phyloP scores from a whole-genome alignment of 2,329 filamentous ascomycete species.

The Penicillium olsonii region DNA sequence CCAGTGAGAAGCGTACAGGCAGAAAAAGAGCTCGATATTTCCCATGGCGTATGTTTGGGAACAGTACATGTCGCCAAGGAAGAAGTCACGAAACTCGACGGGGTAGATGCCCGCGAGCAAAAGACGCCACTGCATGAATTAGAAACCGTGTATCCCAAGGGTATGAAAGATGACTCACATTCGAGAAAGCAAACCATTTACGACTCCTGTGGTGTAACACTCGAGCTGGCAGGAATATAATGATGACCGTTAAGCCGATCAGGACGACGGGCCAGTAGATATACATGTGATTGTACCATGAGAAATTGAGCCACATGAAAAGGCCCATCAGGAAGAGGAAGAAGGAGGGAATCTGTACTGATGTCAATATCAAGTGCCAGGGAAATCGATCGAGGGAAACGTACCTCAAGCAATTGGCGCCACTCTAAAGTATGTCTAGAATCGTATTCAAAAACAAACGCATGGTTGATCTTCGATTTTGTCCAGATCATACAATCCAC shows the following conservation, averaged over 20 bases:
- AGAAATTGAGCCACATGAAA: constrained; percentile 88
- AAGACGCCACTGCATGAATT: constrained; percentile 69
- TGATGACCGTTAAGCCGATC: constrained; percentile 64
- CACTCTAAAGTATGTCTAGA: constrained; percentile 83
- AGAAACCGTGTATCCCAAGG: constrained; percentile 8
- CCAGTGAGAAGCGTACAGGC: constrained; percentile 83
- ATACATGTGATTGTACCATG: constrained; percentile 68
- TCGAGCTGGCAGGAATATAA: constrained; percentile 75
- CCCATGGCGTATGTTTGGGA: constrained; percentile 88
- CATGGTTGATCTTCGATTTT: constrained; percentile 85
- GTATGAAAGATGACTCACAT: constrained; percentile 58
- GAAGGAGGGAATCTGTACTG: constrained; percentile 70
- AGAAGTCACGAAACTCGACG: constrained; percentile 97
- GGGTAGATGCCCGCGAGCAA: constrained; percentile 83
- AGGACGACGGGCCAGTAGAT: constrained; percentile 85
- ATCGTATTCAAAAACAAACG: constrained; percentile 96
- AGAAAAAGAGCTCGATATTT: constrained; percentile 92
- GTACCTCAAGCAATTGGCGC: constrained; percentile 76
- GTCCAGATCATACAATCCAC: constrained; percentile 83
- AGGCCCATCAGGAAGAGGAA: constrained; percentile 75
- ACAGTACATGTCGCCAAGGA: constrained; percentile 96
- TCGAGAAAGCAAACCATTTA: constrained; percentile 85
- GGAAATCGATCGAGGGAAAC: constrained; percentile 8
- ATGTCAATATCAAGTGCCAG: constrained; percentile 16
- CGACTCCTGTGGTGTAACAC: constrained; percentile 75